Base-by-base conservation (phyloP, 176 grass and related monocot species). In the Zoysia pacifica region DNA sequence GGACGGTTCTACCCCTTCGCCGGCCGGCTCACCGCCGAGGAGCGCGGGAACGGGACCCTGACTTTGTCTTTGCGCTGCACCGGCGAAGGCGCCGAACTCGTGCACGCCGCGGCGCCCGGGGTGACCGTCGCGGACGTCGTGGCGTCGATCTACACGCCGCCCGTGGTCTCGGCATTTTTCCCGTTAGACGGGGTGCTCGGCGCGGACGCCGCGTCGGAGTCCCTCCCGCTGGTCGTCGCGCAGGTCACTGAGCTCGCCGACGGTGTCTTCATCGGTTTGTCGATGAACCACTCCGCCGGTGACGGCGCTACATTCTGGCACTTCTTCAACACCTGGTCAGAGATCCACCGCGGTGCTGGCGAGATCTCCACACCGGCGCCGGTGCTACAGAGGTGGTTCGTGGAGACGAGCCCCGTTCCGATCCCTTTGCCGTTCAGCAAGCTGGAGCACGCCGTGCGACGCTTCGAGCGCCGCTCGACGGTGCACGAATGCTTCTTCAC, bases 261-360 rank as follows among this genome's bases (percentile, higher is more conserved):
- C 6, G 84, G 49, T 20, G 81, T 87, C 0, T 89, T 89, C 43
- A 40, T 80, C 41, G 56, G 59, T 82, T 81, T 88, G 65, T 88
- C 85, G 35, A 0, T 81, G 16, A 86, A 89, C 40, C 74, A 77
- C 77, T 52, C 48, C 40, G 73, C 46, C 65, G 53, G 20, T 3
- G 76, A 77, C 12, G 73, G 80, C 48, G 77, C 80, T n/a, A 9
- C 56, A 2, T 64, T 83, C 50, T 84, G 70, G 73, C 68, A 77
- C 68, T 58, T 90, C 53, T 8, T 93, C 48, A 84, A 87, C 37
- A 74, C 82, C 1, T 90, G 87, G 88, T 87, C 91, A 3, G 78
- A 82, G 60, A 88, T 90, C 46, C 36, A 54, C 38, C 78, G 19
- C 37, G 40, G 50, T 18, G 1, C 2, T 1, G 38, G 20, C 28